Percentiles rank a stretch among this genome's conserved stretches.
Evolutionary conservation across 495 filamentous ascomycete species (phyloP).

Genomic region (Polyplosphaeria fusca): DNA sequence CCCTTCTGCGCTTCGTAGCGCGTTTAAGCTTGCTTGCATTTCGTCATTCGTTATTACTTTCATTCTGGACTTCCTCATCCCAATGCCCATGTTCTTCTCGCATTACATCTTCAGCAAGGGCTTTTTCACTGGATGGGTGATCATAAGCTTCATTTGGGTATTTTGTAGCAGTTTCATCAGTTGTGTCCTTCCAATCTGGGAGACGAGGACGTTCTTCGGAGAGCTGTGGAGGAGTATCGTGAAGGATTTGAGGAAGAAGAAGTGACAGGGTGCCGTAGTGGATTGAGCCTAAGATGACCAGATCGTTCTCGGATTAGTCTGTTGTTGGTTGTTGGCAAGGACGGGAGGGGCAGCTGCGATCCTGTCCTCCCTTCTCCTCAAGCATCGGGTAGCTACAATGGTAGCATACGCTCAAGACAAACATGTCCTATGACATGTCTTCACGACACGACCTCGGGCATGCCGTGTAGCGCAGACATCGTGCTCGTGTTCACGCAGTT

Average conservation of each 20-base stretch:
- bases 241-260: conserved; percentile 20
- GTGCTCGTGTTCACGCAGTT: too few relatives aligned
- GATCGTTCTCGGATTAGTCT: too few relatives aligned
- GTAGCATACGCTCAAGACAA: too few relatives aligned
- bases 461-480: too few relatives aligned
- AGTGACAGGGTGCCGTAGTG: not conserved
- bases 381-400: too few relatives aligned
- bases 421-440: too few relatives aligned
- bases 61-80: conserved; percentile 37
- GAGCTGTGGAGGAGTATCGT: conserved; percentile 17
- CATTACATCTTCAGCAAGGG: conserved; percentile 34
- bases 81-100: conserved; percentile 38
- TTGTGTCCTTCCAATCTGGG: conserved; percentile 36
- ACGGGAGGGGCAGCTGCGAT: too few relatives aligned
- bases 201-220: conserved; percentile 36
- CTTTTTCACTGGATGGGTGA: conserved; percentile 32
- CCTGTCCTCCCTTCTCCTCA: too few relatives aligned
- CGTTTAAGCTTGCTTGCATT: conserved; percentile 33
- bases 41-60: conserved; percentile 28
- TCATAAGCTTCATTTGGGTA: conserved; percentile 34
- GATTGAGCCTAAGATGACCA: not conserved
- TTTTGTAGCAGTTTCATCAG: conserved; percentile 17
- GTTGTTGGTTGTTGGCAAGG: too few relatives aligned
- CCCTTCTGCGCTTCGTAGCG: conserved; percentile 17
- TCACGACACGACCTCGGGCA: too few relatives aligned